phyloP scores from a whole-genome alignment of 2,329 filamentous ascomycete species.

The Phyllosticta paracitricarpa region DNA sequence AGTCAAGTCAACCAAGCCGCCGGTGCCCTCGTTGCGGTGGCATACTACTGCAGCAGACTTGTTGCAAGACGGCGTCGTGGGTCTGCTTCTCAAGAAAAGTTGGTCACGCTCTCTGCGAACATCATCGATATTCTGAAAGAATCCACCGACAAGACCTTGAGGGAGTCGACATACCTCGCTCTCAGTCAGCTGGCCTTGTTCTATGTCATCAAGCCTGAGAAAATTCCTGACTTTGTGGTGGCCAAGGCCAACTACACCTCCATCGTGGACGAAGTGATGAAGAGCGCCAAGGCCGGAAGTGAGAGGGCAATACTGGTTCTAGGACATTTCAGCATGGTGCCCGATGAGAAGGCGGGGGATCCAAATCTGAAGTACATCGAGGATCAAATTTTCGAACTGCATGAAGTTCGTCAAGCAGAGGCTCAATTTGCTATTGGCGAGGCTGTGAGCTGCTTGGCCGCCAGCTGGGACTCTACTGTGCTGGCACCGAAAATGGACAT shows the following conservation, averaged over 20 bases:
- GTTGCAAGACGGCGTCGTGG: slow-evolving; percentile 36
- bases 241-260: slow-evolving; percentile 30
- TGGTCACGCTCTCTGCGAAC: slow-evolving; percentile 32
- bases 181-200: slow-evolving; percentile 55
- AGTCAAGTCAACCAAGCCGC: slow-evolving; percentile 49
- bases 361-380: slow-evolving; percentile 46
- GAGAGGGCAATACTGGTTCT: slow-evolving; percentile 74
- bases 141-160: slow-evolving; percentile 46
- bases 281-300: slow-evolving; percentile 66
- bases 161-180: slow-evolving; percentile 47
- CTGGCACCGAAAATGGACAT: slow-evolving; percentile 69
- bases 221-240: slow-evolving; percentile 16
- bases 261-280: slow-evolving; percentile 53
- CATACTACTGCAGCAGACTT: slow-evolving; percentile 48
- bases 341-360: slow-evolving; percentile 31
- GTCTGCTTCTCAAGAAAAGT: slow-evolving; percentile 25
- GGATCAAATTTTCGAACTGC: slow-evolving; percentile 60
- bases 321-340: slow-evolving; percentile 62
- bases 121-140: slow-evolving; percentile 44
- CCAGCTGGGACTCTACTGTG: slow-evolving; percentile 74
- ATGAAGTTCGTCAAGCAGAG: slow-evolving; percentile 78
- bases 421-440: slow-evolving; percentile 87
- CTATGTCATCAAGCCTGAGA: slow-evolving; percentile 39
- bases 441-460: slow-evolving; percentile 67
- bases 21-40: slow-evolving; percentile 49